Conservation (phyloP, 352 stramenopile species). For the Lagenidium sp. region DNA sequence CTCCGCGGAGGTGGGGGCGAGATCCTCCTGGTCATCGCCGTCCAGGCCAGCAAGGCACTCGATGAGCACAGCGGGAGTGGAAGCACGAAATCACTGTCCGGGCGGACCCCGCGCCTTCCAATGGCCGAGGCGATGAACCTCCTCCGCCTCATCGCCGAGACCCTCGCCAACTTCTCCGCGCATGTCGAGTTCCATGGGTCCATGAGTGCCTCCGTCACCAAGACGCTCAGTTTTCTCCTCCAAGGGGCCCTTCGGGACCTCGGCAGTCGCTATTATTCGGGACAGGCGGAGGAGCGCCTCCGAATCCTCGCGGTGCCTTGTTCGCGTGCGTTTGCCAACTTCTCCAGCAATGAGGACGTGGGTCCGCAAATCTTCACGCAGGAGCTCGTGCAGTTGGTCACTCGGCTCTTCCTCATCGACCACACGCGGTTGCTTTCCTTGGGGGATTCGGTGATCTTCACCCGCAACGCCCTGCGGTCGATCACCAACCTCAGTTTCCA, state of each 20-base stretch:
- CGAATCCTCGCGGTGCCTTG: slow-evolving; percentile 32
- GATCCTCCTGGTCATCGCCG: slow-evolving; percentile 35
- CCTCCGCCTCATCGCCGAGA: slow-evolving; percentile 41
- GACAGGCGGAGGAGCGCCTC: slow-evolving; percentile 29
- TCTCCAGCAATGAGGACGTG: slow-evolving; percentile 56
- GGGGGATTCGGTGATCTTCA: slow-evolving; percentile 11
- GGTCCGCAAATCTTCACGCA: slow-evolving; percentile 32
- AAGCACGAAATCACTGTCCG: slow-evolving; percentile 7
- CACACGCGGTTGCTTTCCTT: slow-evolving; percentile 15
- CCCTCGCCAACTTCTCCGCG: slow-evolving; percentile 58
- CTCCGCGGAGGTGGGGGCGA: slow-evolving; percentile 55
- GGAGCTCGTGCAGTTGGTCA: slow-evolving; percentile 46
- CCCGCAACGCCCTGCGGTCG: slow-evolving; percentile 44
- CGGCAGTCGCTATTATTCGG: slow-evolving; percentile 23
- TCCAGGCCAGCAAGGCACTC: slow-evolving; percentile 30
- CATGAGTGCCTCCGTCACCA: slow-evolving; percentile 36
- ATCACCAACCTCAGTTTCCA: slow-evolving; percentile 63
- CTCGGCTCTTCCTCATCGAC: slow-evolving; percentile 37
- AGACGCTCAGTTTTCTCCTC: slow-evolving; percentile 40
- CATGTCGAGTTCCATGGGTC: slow-evolving; percentile 51
- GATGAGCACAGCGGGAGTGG: slow-evolving; percentile 23
- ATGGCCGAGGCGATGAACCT: slow-evolving; percentile 15
- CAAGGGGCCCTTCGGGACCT: slow-evolving; percentile 33
- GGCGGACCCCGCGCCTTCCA: slow-evolving; percentile 5
- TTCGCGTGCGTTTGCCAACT: slow-evolving; percentile 52